phyloP scores from a whole-genome alignment of 345 rosid genomes.

The Eucalyptus regnans region DNA sequence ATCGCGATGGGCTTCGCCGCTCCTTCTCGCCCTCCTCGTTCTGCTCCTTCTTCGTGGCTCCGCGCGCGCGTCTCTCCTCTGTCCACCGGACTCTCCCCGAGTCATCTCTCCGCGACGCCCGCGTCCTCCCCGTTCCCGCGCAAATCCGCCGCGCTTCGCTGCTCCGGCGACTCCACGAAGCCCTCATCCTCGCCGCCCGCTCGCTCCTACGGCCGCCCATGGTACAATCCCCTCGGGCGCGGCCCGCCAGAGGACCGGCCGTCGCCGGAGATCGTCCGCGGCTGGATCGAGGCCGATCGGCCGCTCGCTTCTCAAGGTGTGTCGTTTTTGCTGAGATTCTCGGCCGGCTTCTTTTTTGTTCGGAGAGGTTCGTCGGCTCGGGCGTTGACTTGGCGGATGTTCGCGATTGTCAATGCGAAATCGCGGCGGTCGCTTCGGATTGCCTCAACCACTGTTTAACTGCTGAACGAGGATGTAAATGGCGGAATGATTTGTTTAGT shows the following conservation, averaged over 20 bases:
- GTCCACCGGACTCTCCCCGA: background rate
- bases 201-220: slow-evolving; percentile 24
- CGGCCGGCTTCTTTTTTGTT: background rate
- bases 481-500: background rate
- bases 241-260: slow-evolving; percentile 4
- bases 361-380: background rate
- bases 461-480: background rate
- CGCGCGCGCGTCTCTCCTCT: background rate
- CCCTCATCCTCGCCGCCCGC: slow-evolving; percentile 1
- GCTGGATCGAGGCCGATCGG: slow-evolving; percentile 49
- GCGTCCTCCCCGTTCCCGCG: background rate
- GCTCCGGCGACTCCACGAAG: slow-evolving; percentile 12
- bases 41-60: background rate
- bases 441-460: background rate
- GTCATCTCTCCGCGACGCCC: background rate
- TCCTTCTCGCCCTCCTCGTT: background rate
- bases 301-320: slow-evolving; percentile 33
- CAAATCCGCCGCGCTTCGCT: background rate
- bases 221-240: slow-evolving; percentile 20
- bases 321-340: background rate
- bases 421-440: background rate
- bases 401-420: background rate
- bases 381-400: background rate
- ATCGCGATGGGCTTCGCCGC: background rate
- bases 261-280: slow-evolving; percentile 35